Conservation (phyloP, 1,284 basidiomycete species). For the Rhodofomes roseus region DNA sequence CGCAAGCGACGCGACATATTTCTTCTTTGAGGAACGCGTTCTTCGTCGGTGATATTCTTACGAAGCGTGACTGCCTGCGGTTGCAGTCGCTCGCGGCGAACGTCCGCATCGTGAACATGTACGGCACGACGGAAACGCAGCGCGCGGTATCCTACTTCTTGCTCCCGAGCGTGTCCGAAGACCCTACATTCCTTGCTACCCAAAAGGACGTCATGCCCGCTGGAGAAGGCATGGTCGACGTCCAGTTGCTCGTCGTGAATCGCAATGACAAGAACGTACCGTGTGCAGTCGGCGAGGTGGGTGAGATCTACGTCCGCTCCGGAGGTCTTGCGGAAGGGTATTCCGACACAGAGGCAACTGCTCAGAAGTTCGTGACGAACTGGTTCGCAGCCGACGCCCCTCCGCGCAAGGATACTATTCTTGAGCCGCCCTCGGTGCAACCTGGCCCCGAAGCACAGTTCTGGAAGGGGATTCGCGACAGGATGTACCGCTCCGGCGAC, state of each 20-base stretch:
- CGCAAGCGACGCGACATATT: constrained; percentile 90
- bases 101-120: constrained; percentile 98
- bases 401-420: constrained; percentile 67
- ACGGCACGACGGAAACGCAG: constrained; percentile 99
- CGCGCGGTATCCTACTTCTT: constrained; percentile 97
- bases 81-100: constrained; percentile 93
- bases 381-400: constrained; percentile 73
- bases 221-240: constrained; percentile 96
- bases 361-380: constrained; percentile 90
- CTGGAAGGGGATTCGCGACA: constrained; percentile 97
- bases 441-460: constrained; percentile 70
- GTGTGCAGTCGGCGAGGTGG: constrained; percentile 95
- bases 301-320: constrained; percentile 97
- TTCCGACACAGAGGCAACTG: constrained; percentile 79
- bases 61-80: constrained; percentile 96
- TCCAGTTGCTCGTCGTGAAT: constrained; percentile 97
- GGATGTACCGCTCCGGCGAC: constrained; percentile 98
- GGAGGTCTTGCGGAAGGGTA: constrained; percentile 97
- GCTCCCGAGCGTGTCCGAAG: constrained; percentile 83
- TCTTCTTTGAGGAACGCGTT: constrained; percentile 89
- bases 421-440: constrained; percentile 50
- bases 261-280: constrained; percentile 85
- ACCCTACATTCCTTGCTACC: constrained; percentile 87
- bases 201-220: constrained; percentile 99
- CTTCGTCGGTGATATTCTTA: constrained; percentile 99